Evolutionary conservation across 805 yeast species (phyloP).

Genomic region (Vanderwaltozyma tropicalis): DNA sequence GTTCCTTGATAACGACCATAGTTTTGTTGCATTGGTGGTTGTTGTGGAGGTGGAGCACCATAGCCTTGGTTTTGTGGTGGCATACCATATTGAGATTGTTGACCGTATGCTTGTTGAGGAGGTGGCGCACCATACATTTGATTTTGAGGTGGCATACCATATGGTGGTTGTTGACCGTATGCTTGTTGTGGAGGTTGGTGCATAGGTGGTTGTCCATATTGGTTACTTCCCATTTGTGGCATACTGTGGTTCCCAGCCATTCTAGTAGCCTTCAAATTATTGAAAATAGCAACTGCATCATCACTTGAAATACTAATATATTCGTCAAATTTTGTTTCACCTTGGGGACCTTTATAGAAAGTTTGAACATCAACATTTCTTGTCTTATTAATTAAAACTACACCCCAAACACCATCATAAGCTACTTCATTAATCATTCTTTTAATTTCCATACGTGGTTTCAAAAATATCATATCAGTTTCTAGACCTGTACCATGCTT

Average conservation of each 20-base stretch:
- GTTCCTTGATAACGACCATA: constrained; percentile 15
- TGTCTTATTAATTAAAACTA: constrained; percentile 50
- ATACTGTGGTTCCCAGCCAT: constrained; percentile 6
- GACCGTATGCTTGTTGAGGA: constrained; percentile 9
- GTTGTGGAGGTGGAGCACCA: constrained; percentile 8
- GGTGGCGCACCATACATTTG: constrained; percentile 11
- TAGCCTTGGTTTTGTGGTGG: constrained; percentile 11
- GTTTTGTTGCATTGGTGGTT: constrained; percentile 16
- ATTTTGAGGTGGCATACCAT: constrained; percentile 10
- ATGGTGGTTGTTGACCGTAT: constrained; percentile 12
- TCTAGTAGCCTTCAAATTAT: constrained; percentile 20
- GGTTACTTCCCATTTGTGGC: constrained; percentile 4
- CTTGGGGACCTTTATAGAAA: constrained; percentile 57
- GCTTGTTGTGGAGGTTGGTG: constrained; percentile 9
- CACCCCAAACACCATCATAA: constrained; percentile 64
- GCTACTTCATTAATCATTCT: constrained; percentile 67
- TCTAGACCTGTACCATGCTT: constrained; percentile 31
- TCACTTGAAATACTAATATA: constrained; percentile 58
- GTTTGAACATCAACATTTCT: constrained; percentile 56
- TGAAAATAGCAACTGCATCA: constrained; percentile 44
- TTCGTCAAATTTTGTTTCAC: constrained; percentile 75
- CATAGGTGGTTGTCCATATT: constrained; percentile 6
- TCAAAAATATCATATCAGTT: constrained; percentile 34
- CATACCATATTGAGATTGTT: constrained; percentile 8
- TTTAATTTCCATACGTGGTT: constrained; percentile 33